A percentile compares a stretch with the other conserved stretches of the same genome.
These are phyloP conservation scores for Epichloe sp. DNA, from an alignment of 2,329 filamentous ascomycete species.

Conservation along the genomic window DNA sequence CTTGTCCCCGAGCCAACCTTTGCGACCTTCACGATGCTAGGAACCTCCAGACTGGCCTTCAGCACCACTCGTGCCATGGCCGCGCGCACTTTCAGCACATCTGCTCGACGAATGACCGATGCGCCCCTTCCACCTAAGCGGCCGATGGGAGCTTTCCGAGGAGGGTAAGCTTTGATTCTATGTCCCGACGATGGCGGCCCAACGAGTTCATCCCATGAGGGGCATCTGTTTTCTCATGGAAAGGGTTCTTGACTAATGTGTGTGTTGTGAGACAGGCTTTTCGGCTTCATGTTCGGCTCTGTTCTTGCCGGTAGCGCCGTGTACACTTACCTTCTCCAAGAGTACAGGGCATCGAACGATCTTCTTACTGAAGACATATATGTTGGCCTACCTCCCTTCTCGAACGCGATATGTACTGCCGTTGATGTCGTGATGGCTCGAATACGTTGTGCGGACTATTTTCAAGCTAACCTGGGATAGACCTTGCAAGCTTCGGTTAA, in stretches of 20 bases:
- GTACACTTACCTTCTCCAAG: constrained; percentile 86
- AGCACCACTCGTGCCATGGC: constrained; percentile 25
- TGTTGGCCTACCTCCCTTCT: constrained; percentile 43
- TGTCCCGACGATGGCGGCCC: constrained; percentile 3
- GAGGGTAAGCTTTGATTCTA: constrained; percentile 35
- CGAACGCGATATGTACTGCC: not conserved
- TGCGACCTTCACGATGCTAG: constrained; percentile 23
- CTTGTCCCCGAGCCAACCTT: not conserved
- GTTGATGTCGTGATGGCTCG: not conserved
- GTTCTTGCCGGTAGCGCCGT: constrained; percentile 66
- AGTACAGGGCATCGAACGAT: constrained; percentile 90
- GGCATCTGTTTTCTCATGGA: not conserved
- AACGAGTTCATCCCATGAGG: no score
- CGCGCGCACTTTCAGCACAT: constrained; percentile 36
- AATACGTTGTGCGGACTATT: not conserved
- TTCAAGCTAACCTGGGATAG: constrained; percentile 29
- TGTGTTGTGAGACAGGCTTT: constrained; percentile 44
- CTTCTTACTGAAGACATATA: constrained; percentile 91
- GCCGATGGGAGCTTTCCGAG: constrained; percentile 47
- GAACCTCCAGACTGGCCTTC: constrained; percentile 30
- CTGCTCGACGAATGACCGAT: constrained; percentile 30
- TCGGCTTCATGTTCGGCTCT: constrained; percentile 82
- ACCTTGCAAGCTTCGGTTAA: constrained; percentile 79
- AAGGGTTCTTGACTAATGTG: not conserved
- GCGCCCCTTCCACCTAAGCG: constrained; percentile 40